A percentile compares a stretch with the other conserved stretches of the same genome.
Conservation (phyloP, 306 rosid genomes). For the Medicago arabica region DNA sequence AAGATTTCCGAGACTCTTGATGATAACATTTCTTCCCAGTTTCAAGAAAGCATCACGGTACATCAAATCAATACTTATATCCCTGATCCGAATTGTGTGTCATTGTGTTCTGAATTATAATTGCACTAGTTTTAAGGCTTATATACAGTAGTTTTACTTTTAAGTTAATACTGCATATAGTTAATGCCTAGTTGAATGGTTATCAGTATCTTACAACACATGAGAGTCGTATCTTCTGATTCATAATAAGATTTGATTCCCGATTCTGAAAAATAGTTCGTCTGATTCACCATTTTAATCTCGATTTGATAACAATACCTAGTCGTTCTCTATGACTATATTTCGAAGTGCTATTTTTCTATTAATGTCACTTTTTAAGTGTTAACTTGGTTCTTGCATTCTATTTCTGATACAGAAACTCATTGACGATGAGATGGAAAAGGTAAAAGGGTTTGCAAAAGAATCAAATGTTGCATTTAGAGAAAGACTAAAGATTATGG, state of each 20-base stretch:
- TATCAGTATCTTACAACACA: no score
- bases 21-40: slow-evolving; percentile 68
- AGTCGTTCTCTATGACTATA: not conserved
- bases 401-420: slow-evolving; percentile 61
- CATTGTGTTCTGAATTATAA: no score
- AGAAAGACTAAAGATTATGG: slow-evolving; percentile 94
- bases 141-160: no score
- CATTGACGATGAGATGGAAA: slow-evolving; percentile 85
- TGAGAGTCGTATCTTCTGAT: no score
- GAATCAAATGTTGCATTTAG: slow-evolving; percentile 71
- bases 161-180: no score
- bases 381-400: slow-evolving; percentile 28
- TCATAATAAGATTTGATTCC: no score
- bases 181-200: no score
- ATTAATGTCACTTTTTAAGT: not conserved
- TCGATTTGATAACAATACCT: not conserved
- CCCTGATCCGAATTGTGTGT: no score
- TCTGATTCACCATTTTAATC: no score
- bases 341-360: not conserved
- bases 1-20: slow-evolving; percentile 72
- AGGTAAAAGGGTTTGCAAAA: slow-evolving; percentile 86
- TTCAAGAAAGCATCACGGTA: slow-evolving; percentile 85
- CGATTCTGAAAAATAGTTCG: no score
- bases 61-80: not conserved
- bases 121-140: no score